phyloP scores from a whole-genome alignment of 2,329 filamentous ascomycete genomes.

The Botrytis fragariae region DNA sequence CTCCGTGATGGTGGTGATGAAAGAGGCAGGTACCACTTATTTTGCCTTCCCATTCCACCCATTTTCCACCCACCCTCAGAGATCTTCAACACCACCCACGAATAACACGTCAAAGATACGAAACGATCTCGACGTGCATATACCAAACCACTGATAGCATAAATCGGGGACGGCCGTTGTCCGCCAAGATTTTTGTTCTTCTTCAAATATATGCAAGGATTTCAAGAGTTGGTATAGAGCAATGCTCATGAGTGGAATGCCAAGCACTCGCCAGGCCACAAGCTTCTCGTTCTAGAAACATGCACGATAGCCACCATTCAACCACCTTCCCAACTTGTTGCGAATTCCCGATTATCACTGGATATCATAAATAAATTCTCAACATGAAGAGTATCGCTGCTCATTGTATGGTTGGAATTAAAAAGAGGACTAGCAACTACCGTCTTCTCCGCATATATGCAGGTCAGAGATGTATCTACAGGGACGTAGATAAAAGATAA shows the following conservation, averaged over 20 bases:
- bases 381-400: background rate
- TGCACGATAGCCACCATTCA: constrained; percentile 1
- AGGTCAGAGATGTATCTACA: constrained; percentile 12
- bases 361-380: background rate
- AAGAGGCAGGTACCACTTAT: constrained; percentile 18
- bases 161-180: constrained; percentile 8
- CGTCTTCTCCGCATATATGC: constrained; percentile 12
- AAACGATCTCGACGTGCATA: background rate
- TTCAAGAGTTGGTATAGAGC: background rate
- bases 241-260: constrained; percentile 18
- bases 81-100: background rate
- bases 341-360: background rate
- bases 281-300: constrained; percentile 13
- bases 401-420: background rate
- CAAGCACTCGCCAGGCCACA: constrained; percentile 11
- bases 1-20: background rate
- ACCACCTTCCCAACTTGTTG: constrained; percentile 16
- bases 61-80: background rate
- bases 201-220: constrained; percentile 1
- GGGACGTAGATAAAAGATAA: background rate
- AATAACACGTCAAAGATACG: constrained; percentile 10
- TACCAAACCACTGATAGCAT: constrained; percentile 3
- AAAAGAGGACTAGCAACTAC: background rate
- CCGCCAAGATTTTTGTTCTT: background rate
- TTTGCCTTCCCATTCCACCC: background rate